Evolutionary conservation across 257 asterid species (phyloP), one percentile per base, ranked within the genome.

Genomic region (Osmanthus fragrans): DNA sequence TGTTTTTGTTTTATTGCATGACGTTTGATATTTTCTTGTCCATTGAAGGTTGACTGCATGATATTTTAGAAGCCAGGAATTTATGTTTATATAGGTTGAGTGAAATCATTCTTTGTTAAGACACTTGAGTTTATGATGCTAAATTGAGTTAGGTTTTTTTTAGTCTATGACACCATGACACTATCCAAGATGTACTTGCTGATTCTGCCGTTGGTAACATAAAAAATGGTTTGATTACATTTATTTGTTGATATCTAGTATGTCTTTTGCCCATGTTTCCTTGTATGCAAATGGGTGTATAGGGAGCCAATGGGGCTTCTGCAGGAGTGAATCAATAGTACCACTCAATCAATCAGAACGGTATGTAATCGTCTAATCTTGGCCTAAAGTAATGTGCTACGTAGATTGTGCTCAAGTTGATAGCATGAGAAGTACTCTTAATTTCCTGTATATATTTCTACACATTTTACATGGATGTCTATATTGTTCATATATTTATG

Each of bases 291-390:
- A 63, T 63, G 69, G 32, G 69, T 63, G 69, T 87, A 81, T 92
- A 89, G 97, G 92, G 90, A 81, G 92, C 82, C 85, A 91, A 87
- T 85, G 91, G 87, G 90, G 34, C 92, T 86, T 87, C 92, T 82
- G 91, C 93, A 36, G 95, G 91, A 90, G 91, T 82, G 73, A 81
- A 78, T 85, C 91, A 80, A 80, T 89, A 88, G 78, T 81, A 86
- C 90, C 83, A 85, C 81, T 81, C 84, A 79, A 82, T 84, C 70
- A 83, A 4, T 27, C 69, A 63, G 88, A 85, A 90, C 93, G 97
- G 97, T 90, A 89, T 90, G 97, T 89, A 77, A 94, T 96, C 75
- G 72, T 74, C 86, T 82, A 80, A 77, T 80, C 79, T 85, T 77
- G 82, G 89, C 78, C 87, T 85, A 73, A 67, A 70, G 89, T 73